A percentile compares a stretch with the other conserved stretches of the same genome.
Evolutionary conservation across 306 rosid species (phyloP).

Genomic region (Trifolium subterraneum): DNA sequence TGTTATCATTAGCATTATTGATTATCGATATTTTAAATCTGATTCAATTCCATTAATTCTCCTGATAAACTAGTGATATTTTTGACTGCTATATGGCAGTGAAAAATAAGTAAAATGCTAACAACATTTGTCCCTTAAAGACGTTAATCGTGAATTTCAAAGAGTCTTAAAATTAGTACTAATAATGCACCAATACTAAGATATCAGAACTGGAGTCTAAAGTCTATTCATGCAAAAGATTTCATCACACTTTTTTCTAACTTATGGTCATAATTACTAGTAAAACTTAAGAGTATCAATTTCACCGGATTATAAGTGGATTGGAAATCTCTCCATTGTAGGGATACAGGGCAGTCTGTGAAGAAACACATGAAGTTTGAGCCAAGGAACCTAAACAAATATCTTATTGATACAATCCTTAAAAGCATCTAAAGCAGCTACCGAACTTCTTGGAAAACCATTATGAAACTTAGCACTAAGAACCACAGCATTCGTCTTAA

Average conservation of each 20-base stretch:
- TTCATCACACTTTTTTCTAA: background rate
- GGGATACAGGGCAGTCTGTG: background rate
- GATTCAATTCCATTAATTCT: background rate
- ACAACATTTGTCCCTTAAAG: background rate
- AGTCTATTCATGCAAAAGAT: background rate
- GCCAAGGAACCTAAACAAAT: background rate
- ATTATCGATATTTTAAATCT: background rate
- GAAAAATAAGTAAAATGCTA: background rate
- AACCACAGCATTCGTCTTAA: conserved; percentile 41
- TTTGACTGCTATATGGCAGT: background rate
- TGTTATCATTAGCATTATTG: too few relatives aligned
- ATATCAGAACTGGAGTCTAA: too few relatives aligned
- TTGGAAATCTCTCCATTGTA: background rate
- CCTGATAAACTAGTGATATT: background rate
- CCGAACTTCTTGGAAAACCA: conserved; percentile 59
- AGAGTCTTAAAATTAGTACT: background rate
- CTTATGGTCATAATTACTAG: too few relatives aligned
- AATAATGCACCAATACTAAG: background rate
- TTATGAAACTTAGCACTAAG: conserved; percentile 48
- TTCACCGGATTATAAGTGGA: background rate
- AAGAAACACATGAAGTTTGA: background rate
- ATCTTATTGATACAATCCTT: conserved; percentile 1
- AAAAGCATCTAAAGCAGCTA: conserved; percentile 56
- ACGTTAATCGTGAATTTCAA: background rate
- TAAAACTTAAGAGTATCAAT: too few relatives aligned